Evolutionary conservation across 768 basidiomycete genomes (phyloP).

Genomic region (Pholiota conissans): DNA sequence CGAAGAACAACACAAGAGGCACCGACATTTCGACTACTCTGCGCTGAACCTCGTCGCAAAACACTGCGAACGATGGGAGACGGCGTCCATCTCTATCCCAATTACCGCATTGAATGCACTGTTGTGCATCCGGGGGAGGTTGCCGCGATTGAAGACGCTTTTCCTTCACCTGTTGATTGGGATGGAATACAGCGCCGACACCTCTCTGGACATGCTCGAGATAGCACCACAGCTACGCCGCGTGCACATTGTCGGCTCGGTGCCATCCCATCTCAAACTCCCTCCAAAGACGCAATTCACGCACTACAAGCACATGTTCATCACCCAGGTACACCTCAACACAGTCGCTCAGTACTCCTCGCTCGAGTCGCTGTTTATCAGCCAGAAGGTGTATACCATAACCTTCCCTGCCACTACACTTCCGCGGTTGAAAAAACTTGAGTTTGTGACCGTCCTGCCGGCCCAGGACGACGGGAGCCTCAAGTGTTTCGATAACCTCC

Average conservation of each 20-base stretch:
- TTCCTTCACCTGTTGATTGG: background rate
- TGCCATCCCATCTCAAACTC: background rate
- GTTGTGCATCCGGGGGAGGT: background rate
- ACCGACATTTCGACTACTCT: background rate
- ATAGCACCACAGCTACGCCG: background rate
- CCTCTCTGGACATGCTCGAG: background rate
- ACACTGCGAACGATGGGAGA: conserved; percentile 7
- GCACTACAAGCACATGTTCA: conserved; percentile 5
- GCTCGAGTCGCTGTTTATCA: conserved; percentile 4
- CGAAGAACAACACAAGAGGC: background rate
- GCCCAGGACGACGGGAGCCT: background rate
- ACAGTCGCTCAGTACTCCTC: background rate
- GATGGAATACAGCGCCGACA: background rate
- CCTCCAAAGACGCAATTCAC: background rate
- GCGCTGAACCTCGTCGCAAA: background rate
- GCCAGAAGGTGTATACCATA: background rate
- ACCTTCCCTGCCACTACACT: background rate
- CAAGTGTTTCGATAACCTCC: background rate
- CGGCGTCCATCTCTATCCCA: background rate
- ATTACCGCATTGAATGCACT: background rate
- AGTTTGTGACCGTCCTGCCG: background rate
- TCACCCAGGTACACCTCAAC: background rate
- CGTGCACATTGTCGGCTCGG: conserved; percentile 1
- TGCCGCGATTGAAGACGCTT: background rate
- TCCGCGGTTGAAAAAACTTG: background rate